A percentile compares a stretch with the other conserved stretches of the same genome.
These are phyloP conservation scores for Cladosporium sp. DNA, from an alignment of 2,329 filamentous ascomycete genomes.

Conservation along the genomic window DNA sequence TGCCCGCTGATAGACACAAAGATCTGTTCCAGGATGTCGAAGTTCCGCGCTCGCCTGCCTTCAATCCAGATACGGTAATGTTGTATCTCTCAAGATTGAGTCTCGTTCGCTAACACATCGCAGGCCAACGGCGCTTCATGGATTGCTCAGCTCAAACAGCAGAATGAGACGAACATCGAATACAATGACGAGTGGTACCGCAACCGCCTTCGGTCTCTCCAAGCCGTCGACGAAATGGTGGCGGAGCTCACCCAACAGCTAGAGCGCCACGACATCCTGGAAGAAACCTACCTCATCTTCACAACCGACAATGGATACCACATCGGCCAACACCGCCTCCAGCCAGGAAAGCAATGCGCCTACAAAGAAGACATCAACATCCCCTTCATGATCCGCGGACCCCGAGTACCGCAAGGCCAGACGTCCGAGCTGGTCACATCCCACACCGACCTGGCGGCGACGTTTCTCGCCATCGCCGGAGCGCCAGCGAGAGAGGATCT, in stretches of 20 bases:
- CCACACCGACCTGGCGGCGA: constrained; percentile 37
- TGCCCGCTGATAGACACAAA: constrained; percentile 40
- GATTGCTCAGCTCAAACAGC: constrained; percentile 40
- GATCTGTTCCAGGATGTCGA: constrained; percentile 57
- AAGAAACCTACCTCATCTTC: constrained; percentile 44
- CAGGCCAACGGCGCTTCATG: constrained; percentile 43
- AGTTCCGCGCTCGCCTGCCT: constrained; percentile 60
- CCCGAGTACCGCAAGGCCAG: constrained; percentile 27
- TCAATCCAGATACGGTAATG: constrained; percentile 52
- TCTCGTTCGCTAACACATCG: background rate
- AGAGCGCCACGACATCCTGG: constrained; percentile 37
- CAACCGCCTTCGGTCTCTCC: constrained; percentile 46
- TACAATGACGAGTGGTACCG: constrained; percentile 53
- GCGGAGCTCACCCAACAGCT: constrained; percentile 41
- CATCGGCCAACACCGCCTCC: constrained; percentile 35
- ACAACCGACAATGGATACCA: constrained; percentile 39
- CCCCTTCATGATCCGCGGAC: constrained; percentile 35
- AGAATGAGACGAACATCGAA: constrained; percentile 45
- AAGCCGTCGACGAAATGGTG: constrained; percentile 53
- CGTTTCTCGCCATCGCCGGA: constrained; percentile 31
- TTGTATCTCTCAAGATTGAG: background rate
- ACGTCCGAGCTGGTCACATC: constrained; percentile 32
- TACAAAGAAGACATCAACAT: constrained; percentile 38
- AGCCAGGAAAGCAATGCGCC: constrained; percentile 35
- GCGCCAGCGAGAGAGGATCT: constrained; percentile 21